These are phyloP conservation scores for Podaxis rugospora DNA, from an alignment of 768 basidiomycete genomes.

Conservation along the genomic window DNA sequence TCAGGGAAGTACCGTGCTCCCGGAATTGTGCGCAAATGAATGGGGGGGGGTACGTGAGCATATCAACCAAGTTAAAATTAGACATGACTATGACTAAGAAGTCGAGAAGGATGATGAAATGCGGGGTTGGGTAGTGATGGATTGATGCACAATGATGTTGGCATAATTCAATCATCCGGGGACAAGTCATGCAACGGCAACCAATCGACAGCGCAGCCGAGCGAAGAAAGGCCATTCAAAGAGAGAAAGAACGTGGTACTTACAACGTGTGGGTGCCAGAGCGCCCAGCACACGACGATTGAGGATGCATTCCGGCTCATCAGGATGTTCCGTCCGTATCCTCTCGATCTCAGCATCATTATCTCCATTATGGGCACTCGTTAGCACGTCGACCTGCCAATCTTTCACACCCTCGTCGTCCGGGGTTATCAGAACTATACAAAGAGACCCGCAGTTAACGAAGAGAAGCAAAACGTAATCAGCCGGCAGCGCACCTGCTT, in stretches of 20 bases:
- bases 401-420: slow-evolving; percentile 32
- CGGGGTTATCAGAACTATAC: slow-evolving; percentile 6
- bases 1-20: background rate
- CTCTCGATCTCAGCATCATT: slow-evolving; percentile 65
- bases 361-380: slow-evolving; percentile 66
- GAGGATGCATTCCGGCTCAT: slow-evolving; percentile 62
- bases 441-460: background rate
- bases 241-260: slow-evolving; percentile 25
- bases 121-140: slow-evolving; percentile 9
- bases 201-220: slow-evolving; percentile 7
- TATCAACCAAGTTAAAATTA: background rate
- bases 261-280: slow-evolving; percentile 74
- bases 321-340: slow-evolving; percentile 60
- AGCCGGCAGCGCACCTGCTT: slow-evolving; percentile 47
- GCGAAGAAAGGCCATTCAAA: slow-evolving; percentile 2
- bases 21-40: background rate
- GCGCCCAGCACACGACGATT: slow-evolving; percentile 71
- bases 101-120: slow-evolving; percentile 8
- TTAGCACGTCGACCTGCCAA: slow-evolving; percentile 61
- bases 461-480: slow-evolving; percentile 6
- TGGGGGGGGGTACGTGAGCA: background rate
- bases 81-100: background rate
- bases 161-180: slow-evolving; percentile 5
- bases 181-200: slow-evolving; percentile 9
- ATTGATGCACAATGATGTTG: slow-evolving; percentile 3